Evolutionary conservation across 2,329 filamentous ascomycete species (phyloP), one percentile per base, ranked within the genome.

Genomic region (Sporothrix globosa): DNA sequence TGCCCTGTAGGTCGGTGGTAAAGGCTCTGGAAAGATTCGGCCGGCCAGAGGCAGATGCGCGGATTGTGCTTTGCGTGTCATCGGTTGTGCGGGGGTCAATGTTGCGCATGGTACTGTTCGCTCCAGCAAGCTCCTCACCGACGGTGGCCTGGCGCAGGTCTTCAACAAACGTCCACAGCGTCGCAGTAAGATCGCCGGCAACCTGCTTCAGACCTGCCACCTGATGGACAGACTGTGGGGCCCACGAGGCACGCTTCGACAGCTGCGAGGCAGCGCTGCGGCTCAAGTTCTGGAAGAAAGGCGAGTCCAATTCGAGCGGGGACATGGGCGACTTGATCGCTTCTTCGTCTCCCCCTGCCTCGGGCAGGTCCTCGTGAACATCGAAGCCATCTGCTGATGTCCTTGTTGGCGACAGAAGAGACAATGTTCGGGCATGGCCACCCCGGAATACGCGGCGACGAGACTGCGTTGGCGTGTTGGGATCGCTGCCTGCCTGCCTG

Each of bases 131-230:
- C 81, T 99, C 96, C 69, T 99, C 96, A 30, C 96, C 96, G 7
- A 99, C 93, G 0, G 96, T 97, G 17, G 95, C 96, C 80, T 98
- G 96, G 74, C 94, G 87, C 63, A 99, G 88, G 77, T 99, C 96
- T 78, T 98, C 96, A 72, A 97, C 89, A 80, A 99, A 99, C 1
- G 92, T 97, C 88, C 92, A 94, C 65, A 99, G 82, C 1, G 96
- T 95, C 67, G 96, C 88, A 78, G 90, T 92, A 79, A 99, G 89
- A 80, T 97, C 96, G 72, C 92, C 91, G 19, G 94, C 92, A 80
- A 97, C 90, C 79, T 96, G 92, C 77, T 93, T 93, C 71, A 88
- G 80, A 56, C 79, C 84, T 0, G 74, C 74, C 14, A 81, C 77
- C 14, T 80, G 81, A 53, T 82, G 82, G 41, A 82, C 81, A 41